These are phyloP conservation scores for Pittosporum tobira DNA, from an alignment of 129 eudicot species.

Conservation along the genomic window DNA sequence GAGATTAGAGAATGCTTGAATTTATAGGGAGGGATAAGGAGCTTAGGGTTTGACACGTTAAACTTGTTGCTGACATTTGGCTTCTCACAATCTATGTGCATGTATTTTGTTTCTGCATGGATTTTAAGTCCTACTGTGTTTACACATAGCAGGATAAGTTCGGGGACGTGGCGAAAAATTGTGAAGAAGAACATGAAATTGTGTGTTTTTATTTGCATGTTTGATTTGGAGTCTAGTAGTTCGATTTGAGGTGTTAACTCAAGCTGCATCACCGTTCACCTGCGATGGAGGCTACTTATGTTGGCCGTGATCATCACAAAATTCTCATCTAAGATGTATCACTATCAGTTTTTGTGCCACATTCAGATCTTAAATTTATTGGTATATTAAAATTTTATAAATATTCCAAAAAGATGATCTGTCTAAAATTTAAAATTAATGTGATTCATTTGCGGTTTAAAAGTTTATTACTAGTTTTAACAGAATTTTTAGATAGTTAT, in stretches of 20 bases:
- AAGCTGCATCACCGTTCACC: too few species aligned
- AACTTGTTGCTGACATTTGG: constrained; percentile 15
- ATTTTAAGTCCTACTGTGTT: neutral
- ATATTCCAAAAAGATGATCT: too few species aligned
- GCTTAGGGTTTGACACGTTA: constrained; percentile 20
- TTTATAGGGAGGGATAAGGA: constrained; percentile 13
- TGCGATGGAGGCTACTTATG: neutral
- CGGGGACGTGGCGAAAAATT: constrained; percentile 7
- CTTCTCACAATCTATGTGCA: neutral
- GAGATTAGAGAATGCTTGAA: neutral
- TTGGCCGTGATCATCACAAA: neutral
- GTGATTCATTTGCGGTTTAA: too few species aligned
- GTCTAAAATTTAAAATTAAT: too few species aligned
- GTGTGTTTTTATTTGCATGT: constrained; percentile 16
- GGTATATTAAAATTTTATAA: too few species aligned
- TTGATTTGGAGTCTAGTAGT: neutral
- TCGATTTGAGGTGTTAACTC: neutral
- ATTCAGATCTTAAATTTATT: neutral
- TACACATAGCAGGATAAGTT: neutral
- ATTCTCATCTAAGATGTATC: too few species aligned
- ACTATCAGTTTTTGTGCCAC: neutral
- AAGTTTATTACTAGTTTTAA: too few species aligned
- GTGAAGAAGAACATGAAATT: neutral
- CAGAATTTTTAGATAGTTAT: too few species aligned
- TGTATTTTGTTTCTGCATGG: neutral